phyloP scores from a whole-genome alignment of 345 rosid species.

The Brassica juncea region DNA sequence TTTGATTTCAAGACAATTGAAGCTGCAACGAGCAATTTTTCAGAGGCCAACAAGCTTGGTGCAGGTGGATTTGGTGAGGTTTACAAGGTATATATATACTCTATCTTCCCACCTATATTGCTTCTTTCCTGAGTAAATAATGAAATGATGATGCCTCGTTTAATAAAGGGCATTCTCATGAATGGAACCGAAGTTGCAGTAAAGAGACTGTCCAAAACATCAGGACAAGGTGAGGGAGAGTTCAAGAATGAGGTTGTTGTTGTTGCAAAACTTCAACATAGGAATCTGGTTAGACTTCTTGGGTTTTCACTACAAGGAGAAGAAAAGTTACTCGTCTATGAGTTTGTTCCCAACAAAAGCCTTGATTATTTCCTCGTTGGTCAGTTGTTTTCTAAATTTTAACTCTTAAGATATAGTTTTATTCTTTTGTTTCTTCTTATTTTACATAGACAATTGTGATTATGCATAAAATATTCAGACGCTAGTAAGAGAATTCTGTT shows the following conservation, averaged over 20 bases:
- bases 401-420: neutral
- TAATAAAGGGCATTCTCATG: neutral
- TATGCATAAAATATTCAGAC: conserved; percentile 32
- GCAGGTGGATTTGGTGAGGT: conserved; percentile 61
- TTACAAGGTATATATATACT: conserved; percentile 45
- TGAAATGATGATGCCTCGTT: neutral
- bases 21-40: conserved; percentile 55
- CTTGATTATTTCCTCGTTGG: conserved; percentile 25
- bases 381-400: conserved; percentile 1
- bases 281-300: conserved; percentile 26
- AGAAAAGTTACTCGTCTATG: conserved; percentile 27
- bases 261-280: conserved; percentile 29
- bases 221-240: conserved; percentile 19
- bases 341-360: conserved; percentile 30
- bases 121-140: neutral
- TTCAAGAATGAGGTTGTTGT: conserved; percentile 29
- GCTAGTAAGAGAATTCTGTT: conserved; percentile 17
- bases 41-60: conserved; percentile 47
- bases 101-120: neutral
- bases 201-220: conserved; percentile 25
- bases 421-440: neutral
- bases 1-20: conserved; percentile 44
- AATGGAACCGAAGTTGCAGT: conserved; percentile 29
- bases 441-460: neutral
- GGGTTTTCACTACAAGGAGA: conserved; percentile 20